Base-by-base conservation (phyloP, 148 eudicot species). In the Persicaria maculosa region DNA sequence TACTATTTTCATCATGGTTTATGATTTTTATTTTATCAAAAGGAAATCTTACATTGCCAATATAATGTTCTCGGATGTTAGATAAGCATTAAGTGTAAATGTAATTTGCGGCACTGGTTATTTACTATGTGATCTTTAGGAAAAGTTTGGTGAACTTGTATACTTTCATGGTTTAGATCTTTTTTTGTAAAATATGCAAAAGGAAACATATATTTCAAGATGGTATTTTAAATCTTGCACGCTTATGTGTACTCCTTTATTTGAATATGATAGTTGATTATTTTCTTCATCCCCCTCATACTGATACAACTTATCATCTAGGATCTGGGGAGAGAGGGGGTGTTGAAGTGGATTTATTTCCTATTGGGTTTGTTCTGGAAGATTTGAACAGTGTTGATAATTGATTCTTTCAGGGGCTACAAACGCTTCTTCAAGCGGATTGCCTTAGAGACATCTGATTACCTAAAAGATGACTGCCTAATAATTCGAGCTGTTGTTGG, bases 401-500 rank as follows among this genome's bases (percentile, higher is more conserved):
- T 22, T 5, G 10, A 59, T 59, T 22, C 44, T 19, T 73, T 57
- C 73, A 80, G 87, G 89, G 89, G 89, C 12, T 86, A 84, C 72
- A 86, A 86, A 61, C 85, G 87, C 47, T 86, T 86, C 69, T 77
- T 64, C 58, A 86, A 71, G 74, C 82, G 87, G 74, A 78, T 74
- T 7, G 59, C 82, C 15, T 64, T 86, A 67, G 89, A 86, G 81
- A 7, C 82, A 16, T 86, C 89, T 46, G 87, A 84, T 65, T 86
- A 80, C 76, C 83, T 86, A 59, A 86, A 84, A 77, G 87, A 84
- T 48, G 87, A 86, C 71, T 82, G 84, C 73, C 87, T 86, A 59
- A 64, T 84, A 71, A 84, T 86, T 64, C 74, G 74, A 8, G 82
- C 81, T 72, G 80, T 78, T 44, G 87, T 86, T 75, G 89, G 85